These are phyloP conservation scores for Xylaria cubensis DNA, from an alignment of 495 filamentous ascomycete genomes.

Conservation along the genomic window DNA sequence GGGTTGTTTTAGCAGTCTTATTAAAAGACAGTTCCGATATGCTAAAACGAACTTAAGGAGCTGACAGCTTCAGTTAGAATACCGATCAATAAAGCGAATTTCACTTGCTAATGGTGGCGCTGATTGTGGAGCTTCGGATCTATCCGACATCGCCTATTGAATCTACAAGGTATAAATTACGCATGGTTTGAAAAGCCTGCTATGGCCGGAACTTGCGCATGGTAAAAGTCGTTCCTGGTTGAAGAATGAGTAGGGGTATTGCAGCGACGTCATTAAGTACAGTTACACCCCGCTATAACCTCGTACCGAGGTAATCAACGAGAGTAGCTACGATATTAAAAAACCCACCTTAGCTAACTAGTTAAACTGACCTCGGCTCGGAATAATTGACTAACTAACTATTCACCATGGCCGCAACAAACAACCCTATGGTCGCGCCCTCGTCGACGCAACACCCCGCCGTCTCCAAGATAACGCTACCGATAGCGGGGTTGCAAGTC, in stretches of 20 bases:
- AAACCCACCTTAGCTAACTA: no score
- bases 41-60: neutral
- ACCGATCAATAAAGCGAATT: neutral
- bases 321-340: neutral
- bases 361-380: neutral
- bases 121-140: conserved; percentile 15
- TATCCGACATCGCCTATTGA: conserved; percentile 1
- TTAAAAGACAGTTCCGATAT: neutral
- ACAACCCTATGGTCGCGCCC: conserved; percentile 37
- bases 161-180: neutral
- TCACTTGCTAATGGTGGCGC: neutral
- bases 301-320: neutral
- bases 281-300: conserved; percentile 11
- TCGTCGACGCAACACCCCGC: conserved; percentile 39
- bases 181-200: neutral
- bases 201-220: neutral
- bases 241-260: neutral
- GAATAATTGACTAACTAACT: neutral
- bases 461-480: conserved; percentile 66
- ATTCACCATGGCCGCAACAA: conserved; percentile 33
- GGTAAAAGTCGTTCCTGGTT: neutral
- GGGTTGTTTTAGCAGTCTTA: conserved; percentile 2
- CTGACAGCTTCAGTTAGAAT: neutral
- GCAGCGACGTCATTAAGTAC: neutral
- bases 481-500: conserved; percentile 77